These are phyloP conservation scores for Cymbopogon citratus DNA, from an alignment of 176 grass and related monocot genomes.

Conservation along the genomic window DNA sequence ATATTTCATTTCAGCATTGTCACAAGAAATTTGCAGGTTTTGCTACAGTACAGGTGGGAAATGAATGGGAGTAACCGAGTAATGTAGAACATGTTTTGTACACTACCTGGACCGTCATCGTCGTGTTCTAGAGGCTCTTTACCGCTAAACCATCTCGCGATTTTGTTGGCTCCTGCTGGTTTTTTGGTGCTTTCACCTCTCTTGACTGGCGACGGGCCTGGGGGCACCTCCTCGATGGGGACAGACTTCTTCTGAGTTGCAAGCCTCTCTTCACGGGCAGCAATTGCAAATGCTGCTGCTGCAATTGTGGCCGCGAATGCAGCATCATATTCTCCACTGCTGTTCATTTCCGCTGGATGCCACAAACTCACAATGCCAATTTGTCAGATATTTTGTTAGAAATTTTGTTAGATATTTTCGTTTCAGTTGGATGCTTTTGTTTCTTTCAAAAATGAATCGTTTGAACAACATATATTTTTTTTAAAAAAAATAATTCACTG, in stretches of 20 bases:
- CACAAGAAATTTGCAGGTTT: conserved; percentile 1
- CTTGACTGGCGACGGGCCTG: not conserved
- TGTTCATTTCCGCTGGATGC: conserved; percentile 40
- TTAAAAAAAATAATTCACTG: not conserved
- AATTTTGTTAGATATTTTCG: conserved; percentile 11
- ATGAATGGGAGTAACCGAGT: not conserved
- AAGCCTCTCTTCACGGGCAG: conserved; percentile 44
- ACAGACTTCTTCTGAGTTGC: conserved; percentile 29
- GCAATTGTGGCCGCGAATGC: conserved; percentile 51
- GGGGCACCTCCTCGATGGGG: not conserved
- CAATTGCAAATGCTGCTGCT: conserved; percentile 64
- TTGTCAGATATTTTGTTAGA: not conserved
- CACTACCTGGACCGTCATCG: conserved; percentile 46
- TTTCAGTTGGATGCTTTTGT: not conserved
- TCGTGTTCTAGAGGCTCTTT: conserved; percentile 48
- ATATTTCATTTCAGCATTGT: not conserved
- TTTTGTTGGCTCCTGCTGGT: conserved; percentile 43
- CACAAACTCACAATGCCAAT: conserved; percentile 9
- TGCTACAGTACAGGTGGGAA: not conserved
- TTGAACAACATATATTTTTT: not conserved
- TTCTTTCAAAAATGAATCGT: not conserved
- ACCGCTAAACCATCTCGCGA: conserved; percentile 62
- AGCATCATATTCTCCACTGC: conserved; percentile 23
- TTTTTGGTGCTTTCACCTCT: conserved; percentile 49
- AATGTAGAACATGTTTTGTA: not conserved